Conservation (phyloP, 148 eudicot genomes). For the Limonium bicolor region DNA sequence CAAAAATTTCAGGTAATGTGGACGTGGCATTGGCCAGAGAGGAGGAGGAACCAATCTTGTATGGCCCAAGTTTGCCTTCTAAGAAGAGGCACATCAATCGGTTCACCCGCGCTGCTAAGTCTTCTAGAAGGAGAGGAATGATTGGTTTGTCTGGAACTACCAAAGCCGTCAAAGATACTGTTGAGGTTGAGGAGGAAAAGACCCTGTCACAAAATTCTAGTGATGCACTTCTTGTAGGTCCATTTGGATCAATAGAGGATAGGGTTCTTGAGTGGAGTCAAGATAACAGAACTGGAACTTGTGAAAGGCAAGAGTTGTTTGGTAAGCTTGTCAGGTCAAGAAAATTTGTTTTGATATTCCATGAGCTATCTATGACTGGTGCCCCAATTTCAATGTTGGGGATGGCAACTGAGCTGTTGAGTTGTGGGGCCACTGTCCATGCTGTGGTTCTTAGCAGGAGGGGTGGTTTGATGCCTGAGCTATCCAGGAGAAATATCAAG, state of each 20-base stretch:
- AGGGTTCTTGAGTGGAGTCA: constrained; percentile 87
- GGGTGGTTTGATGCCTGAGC: constrained; percentile 89
- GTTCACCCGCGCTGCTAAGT: constrained; percentile 24
- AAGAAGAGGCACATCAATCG: constrained; percentile 42
- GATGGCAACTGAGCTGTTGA: constrained; percentile 79
- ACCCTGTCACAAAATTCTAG: constrained; percentile 51
- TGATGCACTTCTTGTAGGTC: constrained; percentile 74
- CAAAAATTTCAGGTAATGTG: constrained; percentile 7
- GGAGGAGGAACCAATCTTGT: constrained; percentile 7
- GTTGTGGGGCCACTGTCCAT: constrained; percentile 91
- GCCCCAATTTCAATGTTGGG: constrained; percentile 99
- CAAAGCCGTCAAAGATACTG: too few species aligned
- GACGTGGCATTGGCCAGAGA: constrained; percentile 22
- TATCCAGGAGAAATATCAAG: constrained; percentile 65
- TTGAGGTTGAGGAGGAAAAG: constrained; percentile 36
- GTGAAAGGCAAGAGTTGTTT: constrained; percentile 82
- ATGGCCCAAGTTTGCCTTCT: constrained; percentile 13
- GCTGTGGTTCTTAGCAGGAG: constrained; percentile 69
- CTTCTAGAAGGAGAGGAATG: constrained; percentile 19
- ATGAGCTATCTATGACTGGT: constrained; percentile 96
- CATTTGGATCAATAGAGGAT: constrained; percentile 80
- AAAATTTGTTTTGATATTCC: constrained; percentile 73
- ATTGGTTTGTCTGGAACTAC: constrained; percentile 11
- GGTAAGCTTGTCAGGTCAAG: constrained; percentile 91
- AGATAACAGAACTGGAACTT: constrained; percentile 67